Percentiles rank a stretch among this genome's conserved stretches.
Evolutionary conservation across 1,284 basidiomycete species (phyloP).

Genomic region (Chondrostereum purpureum): DNA sequence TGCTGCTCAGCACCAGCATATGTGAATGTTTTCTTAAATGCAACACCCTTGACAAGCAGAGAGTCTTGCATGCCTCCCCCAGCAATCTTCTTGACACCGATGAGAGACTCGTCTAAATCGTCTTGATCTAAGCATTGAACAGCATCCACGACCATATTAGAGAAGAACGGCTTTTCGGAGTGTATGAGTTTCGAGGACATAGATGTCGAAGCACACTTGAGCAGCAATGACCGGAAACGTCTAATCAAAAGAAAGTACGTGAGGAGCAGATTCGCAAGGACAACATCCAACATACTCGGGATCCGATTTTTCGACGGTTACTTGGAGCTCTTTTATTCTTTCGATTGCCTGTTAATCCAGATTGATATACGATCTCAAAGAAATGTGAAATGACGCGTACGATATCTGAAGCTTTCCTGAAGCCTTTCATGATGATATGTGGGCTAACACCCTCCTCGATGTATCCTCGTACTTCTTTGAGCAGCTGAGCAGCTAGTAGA

Average conservation of each 20-base stretch:
- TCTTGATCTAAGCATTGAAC: conserved; percentile 89
- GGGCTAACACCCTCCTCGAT: conserved; percentile 98
- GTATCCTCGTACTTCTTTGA: conserved; percentile 89
- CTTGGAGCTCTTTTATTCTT: conserved; percentile 85
- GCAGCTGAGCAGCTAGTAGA: conserved; percentile 86
- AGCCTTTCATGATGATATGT: conserved; percentile 97
- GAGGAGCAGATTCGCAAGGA: conserved; percentile 3
- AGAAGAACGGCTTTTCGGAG: conserved; percentile 98
- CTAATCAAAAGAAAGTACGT: conserved; percentile 35
- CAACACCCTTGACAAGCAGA: conserved; percentile 81
- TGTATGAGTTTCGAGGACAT: conserved; percentile 99
- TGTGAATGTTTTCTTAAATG: conserved; percentile 99
- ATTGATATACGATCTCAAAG: conserved; percentile 12
- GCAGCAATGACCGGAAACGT: conserved; percentile 86
- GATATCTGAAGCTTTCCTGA: conserved; percentile 83
- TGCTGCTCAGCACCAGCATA: conserved; percentile 99
- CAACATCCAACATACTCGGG: conserved; percentile 60
- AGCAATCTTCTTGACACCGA: conserved; percentile 99
- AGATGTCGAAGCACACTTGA: conserved; percentile 96
- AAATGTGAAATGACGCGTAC: conserved; percentile 39
- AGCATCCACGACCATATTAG: conserved; percentile 97
- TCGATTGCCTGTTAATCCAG: conserved; percentile 62
- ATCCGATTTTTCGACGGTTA: conserved; percentile 87
- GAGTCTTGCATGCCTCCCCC: conserved; percentile 99
- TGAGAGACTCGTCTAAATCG: conserved; percentile 93